Conservation (phyloP, 2,329 filamentous ascomycete genomes). For the Lomentospora prolificans region DNA sequence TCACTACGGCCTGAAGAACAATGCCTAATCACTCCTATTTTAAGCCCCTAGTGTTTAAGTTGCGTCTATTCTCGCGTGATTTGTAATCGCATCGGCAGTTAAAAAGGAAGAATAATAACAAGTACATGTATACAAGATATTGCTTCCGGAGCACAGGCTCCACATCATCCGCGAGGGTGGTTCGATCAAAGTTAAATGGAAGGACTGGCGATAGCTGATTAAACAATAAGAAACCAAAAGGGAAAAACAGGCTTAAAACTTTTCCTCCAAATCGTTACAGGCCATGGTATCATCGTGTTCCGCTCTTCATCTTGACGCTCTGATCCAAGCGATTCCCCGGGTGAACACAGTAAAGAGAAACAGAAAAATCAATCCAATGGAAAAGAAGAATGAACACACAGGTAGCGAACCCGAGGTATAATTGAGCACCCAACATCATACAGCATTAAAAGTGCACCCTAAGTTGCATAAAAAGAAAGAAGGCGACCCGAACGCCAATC, state of each 20-base stretch:
- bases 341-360: conserved; percentile 8
- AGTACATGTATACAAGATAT: neutral
- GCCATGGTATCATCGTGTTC: neutral
- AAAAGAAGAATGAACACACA: neutral
- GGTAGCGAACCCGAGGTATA: neutral
- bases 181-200: too few relatives aligned
- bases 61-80: neutral
- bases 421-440: neutral
- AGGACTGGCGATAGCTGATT: neutral
- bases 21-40: neutral
- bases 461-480: neutral
- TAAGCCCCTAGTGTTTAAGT: neutral
- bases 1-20: conserved; percentile 34
- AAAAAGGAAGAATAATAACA: neutral
- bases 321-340: neutral
- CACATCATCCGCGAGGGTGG: too few relatives aligned
- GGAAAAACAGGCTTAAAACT: neutral
- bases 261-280: neutral
- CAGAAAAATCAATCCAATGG: conserved; percentile 4
- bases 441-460: neutral
- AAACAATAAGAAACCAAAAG: neutral
- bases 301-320: neutral
- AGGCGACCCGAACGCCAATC: neutral
- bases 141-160: too few relatives aligned
- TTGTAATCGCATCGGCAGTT: neutral